Base-by-base conservation (phyloP, 768 basidiomycete genomes). In the Mrakia blollopis region DNA sequence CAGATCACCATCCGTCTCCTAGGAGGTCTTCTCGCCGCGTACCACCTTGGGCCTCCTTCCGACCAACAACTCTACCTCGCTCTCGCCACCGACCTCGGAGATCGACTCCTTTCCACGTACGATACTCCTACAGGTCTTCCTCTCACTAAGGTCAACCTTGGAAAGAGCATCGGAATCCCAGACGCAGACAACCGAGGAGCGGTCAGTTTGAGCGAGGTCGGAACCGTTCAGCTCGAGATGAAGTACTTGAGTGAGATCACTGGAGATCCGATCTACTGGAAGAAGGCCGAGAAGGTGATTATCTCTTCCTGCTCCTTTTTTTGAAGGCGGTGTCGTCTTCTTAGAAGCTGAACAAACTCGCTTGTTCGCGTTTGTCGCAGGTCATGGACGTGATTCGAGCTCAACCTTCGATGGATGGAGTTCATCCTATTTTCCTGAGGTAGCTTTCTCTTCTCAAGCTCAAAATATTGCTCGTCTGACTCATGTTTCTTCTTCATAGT, bases 1-100 rank as follows among this genome's bases (percentile, higher is more conserved):
- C 71, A 77, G 93, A 94, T 92, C 1, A 97, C 94, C 0, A 98
- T 97, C 72, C 90, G 95, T 32, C 88, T 96, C 0, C 86, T 98
- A 4, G 95, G 96, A 13, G 96, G 96, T 0, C 87, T 98, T 6
- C 86, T 98, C 2, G 89, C 94, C 1, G 91, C 94, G 0, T 90
- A 93, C 81, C 89, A 94, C 80, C 87, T 97, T 14, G 86, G 86
- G 23, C 79, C 75, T 0, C 78, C 80, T 3, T n/a, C 62, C 0
- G 85, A 88, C 44, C 91, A 94, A 77, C 80, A 85, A 7, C 80
- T 95, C 3, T 93, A 89, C 82, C 87, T 97, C 14, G 86, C 89
- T 75, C 89, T 89, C 78, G 93, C 95, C 0, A 83, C 86, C 14
- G 94, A 97, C 74, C 89, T 98, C 2, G 94, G 89, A 21, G 89